phyloP scores from a whole-genome alignment of 805 yeast species.

The Nakazawaea populi region DNA sequence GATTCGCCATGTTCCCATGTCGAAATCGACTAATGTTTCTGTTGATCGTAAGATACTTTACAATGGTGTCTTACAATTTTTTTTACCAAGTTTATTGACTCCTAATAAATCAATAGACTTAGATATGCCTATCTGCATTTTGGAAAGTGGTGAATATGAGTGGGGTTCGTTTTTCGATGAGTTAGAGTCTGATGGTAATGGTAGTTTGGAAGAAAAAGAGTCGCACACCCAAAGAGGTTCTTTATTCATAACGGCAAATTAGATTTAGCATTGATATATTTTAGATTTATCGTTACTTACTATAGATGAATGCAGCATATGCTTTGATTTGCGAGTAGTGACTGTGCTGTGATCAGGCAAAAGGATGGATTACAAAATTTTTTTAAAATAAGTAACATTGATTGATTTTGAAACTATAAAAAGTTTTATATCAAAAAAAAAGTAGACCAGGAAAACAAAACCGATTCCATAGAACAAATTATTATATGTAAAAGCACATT shows the following conservation, averaged over 20 bases:
- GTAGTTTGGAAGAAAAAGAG: constrained; percentile 2
- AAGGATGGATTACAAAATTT: no score
- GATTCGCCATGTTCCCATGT: constrained; percentile 51
- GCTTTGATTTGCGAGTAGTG: no score
- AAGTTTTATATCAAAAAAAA: not conserved
- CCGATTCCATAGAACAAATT: constrained; percentile 4
- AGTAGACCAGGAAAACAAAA: not conserved
- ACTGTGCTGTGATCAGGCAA: no score
- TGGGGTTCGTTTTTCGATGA: constrained; percentile 66
- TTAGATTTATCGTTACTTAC: not conserved
- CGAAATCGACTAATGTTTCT: constrained; percentile 24
- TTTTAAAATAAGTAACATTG: not conserved
- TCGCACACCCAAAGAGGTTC: constrained; percentile 5
- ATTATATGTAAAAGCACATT: constrained; percentile 4
- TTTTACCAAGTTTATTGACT: constrained; percentile 33
- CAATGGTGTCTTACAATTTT: constrained; percentile 68
- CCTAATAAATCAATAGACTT: constrained; percentile 37
- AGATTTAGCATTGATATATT: not conserved
- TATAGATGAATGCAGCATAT: no score
- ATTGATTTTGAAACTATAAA: constrained; percentile 3
- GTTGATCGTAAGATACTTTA: constrained; percentile 56
- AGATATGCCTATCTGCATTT: constrained; percentile 52
- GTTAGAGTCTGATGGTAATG: constrained; percentile 20
- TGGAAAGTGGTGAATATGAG: constrained; percentile 77
- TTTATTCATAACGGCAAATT: constrained; percentile 1